Evolutionary conservation across 306 rosid genomes (phyloP).

Genomic region (Prunus kanzakura): DNA sequence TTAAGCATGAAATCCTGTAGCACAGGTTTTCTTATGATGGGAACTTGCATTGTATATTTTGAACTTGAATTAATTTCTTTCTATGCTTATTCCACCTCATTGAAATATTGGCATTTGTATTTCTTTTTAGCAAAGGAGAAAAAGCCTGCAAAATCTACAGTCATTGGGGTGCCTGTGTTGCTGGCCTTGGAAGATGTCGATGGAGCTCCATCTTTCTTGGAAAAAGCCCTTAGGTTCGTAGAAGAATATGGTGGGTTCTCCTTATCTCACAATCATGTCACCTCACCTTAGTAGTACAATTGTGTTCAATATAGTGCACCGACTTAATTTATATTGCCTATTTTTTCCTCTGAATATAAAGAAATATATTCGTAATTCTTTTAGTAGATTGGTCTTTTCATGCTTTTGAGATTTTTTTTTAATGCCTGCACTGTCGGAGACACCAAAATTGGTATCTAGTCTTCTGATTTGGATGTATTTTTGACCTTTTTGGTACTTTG

Average conservation of each 20-base stretch:
- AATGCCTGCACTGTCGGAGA: not conserved
- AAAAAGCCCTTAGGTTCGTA: constrained; percentile 79
- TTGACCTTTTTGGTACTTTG: not conserved
- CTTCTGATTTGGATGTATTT: not conserved
- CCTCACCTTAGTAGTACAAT: not conserved
- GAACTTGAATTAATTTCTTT: not conserved
- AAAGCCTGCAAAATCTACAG: constrained; percentile 56
- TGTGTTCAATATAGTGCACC: not conserved
- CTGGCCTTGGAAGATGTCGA: constrained; percentile 95
- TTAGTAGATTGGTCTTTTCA: not conserved
- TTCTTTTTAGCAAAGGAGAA: constrained; percentile 53
- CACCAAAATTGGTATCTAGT: not conserved
- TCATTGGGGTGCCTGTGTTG: constrained; percentile 81
- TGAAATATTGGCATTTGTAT: constrained; percentile 27
- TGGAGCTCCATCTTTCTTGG: constrained; percentile 93
- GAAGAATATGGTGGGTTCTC: constrained; percentile 72
- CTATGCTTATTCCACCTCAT: constrained; percentile 7
- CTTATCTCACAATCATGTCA: constrained; percentile 1
- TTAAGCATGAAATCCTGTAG: not conserved
- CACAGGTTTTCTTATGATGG: not conserved
- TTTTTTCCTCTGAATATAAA: too few species aligned
- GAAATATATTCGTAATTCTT: not conserved
- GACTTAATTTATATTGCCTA: not conserved
- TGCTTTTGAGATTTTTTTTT: not conserved
- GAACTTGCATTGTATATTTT: not conserved